Evolutionary conservation across 352 stramenopile species (phyloP), one percentile per base, ranked within the genome.

Genomic region (Globisporangium megalacanthum): DNA sequence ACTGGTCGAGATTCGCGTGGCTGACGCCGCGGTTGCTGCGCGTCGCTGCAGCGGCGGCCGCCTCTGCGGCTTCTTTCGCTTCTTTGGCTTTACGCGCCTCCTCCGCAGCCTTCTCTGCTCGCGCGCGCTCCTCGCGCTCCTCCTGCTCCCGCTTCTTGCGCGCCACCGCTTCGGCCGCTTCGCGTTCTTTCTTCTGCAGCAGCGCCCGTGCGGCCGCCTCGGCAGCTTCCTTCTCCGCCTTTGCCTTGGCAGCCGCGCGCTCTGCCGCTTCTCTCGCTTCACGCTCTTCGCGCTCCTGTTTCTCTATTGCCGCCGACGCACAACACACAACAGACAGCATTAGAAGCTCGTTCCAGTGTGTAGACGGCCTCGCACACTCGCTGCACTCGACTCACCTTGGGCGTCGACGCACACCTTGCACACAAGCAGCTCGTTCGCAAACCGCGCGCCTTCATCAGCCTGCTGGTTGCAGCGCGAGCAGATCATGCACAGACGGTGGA

Each of bases 401-500:
- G 72, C 69, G 4, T 68, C 69, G 22, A 76, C 56, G 39, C 83
- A 93, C 11, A 69, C 60, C 25, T 69, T 72, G 51, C 80, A 92
- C 42, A 86, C 54, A 25, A 92, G 61, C 35, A 71, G 51, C 20
- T 89, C 78, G 15, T 79, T 70, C 36, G 86, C 65, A 25, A 91
- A 49, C 5, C 19, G 66, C 60, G 36, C 55, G 83, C 75, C 69
- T 73, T 93, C 80, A 62, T 83, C 77, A 1, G 81, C 64, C 14
- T 86, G 63, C 59, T 91, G 88, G 22, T 77, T 66, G 62, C 80
- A 93, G 35, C 77, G 62, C 0, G 79, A 83, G 62, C 83, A 93
- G 33, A 84, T 52, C 79, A 93, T 90, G 52, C 83, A 93, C 14
- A 89, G 69, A 48, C 86, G 86, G 60, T 93, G 83, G 69, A 90